phyloP scores from a whole-genome alignment of 768 basidiomycete genomes.

The Saitozyma podzolica region DNA sequence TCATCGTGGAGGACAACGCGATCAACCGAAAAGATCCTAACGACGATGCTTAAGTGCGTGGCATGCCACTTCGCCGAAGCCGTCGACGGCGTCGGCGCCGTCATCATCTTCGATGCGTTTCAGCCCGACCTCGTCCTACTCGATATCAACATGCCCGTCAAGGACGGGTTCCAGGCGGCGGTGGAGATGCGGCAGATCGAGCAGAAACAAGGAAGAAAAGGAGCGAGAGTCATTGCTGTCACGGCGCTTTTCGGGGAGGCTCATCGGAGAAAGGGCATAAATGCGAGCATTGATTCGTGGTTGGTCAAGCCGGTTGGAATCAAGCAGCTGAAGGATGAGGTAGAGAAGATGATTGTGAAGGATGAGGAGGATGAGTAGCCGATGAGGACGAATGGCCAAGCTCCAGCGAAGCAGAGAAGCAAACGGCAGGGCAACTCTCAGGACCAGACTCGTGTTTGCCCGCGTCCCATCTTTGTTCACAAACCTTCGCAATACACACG shows the following conservation, averaged over 20 bases:
- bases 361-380: too few species aligned
- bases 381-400: too few species aligned
- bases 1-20: conserved; percentile 50
- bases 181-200: conserved; percentile 43
- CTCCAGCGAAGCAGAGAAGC: too few species aligned
- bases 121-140: conserved; percentile 35
- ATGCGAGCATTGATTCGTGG: conserved; percentile 3
- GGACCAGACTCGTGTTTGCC: too few species aligned
- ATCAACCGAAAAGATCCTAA: conserved; percentile 39
- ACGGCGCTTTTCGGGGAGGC: conserved; percentile 39
- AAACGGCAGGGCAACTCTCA: too few species aligned
- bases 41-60: too few species aligned
- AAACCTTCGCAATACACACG: too few species aligned
- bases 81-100: conserved; percentile 44
- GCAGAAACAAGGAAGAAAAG: conserved; percentile 12
- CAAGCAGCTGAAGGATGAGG: conserved; percentile 8
- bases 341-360: conserved; percentile 10
- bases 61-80: conserved; percentile 42
- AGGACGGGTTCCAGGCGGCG: conserved; percentile 47
- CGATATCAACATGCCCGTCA: conserved; percentile 50
- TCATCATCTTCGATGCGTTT: conserved; percentile 35
- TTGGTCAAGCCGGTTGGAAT: conserved; percentile 7
- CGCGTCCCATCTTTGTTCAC: too few species aligned
- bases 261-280: conserved; percentile 30
- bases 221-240: conserved; percentile 44